phyloP scores from a whole-genome alignment of 2,329 filamentous ascomycete species.

The Colletotrichum sidae region DNA sequence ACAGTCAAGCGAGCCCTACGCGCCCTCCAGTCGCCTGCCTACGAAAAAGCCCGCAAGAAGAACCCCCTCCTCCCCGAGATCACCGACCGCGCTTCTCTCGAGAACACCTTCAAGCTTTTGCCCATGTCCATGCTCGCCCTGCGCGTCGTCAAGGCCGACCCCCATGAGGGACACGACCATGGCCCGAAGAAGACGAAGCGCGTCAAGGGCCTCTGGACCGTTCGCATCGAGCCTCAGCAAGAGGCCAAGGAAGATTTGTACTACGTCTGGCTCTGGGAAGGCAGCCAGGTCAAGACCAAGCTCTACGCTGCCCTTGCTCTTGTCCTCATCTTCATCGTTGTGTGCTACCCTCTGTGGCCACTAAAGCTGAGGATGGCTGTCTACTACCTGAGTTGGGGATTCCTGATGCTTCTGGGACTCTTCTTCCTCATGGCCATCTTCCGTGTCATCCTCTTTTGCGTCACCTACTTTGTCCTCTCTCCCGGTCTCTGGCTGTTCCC shows the following conservation, averaged over 20 bases:
- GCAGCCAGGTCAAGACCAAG: slow-evolving; percentile 92
- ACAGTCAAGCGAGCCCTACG: slow-evolving; percentile 95
- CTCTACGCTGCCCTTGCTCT: slow-evolving; percentile 89
- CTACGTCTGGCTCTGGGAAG: slow-evolving; percentile 97
- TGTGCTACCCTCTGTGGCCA: slow-evolving; percentile 97
- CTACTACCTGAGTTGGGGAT: slow-evolving; percentile 96
- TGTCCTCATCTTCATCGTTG: slow-evolving; percentile 84
- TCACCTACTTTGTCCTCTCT: slow-evolving; percentile 86
- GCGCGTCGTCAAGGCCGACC: slow-evolving; percentile 85
- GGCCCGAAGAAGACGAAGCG: slow-evolving; percentile 82
- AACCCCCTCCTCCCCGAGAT: slow-evolving; percentile 90
- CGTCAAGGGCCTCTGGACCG: slow-evolving; percentile 95
- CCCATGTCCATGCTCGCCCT: slow-evolving; percentile 94
- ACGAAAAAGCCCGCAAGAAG: slow-evolving; percentile 89
- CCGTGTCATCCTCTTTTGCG: slow-evolving; percentile 91
- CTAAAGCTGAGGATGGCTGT: slow-evolving; percentile 90
- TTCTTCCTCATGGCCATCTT: slow-evolving; percentile 99
- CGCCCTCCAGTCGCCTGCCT: slow-evolving; percentile 87
- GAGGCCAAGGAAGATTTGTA: slow-evolving; percentile 89
- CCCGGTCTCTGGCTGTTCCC: slow-evolving; percentile 98
- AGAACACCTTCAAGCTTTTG: slow-evolving; percentile 94
- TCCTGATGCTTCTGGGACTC: slow-evolving; percentile 87
- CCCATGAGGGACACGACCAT: slow-evolving; percentile 80
- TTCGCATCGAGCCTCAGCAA: slow-evolving; percentile 95
- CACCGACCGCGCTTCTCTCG: slow-evolving; percentile 86